Conservation (phyloP, 768 basidiomycete genomes). For the Rhodotorula graminis region DNA sequence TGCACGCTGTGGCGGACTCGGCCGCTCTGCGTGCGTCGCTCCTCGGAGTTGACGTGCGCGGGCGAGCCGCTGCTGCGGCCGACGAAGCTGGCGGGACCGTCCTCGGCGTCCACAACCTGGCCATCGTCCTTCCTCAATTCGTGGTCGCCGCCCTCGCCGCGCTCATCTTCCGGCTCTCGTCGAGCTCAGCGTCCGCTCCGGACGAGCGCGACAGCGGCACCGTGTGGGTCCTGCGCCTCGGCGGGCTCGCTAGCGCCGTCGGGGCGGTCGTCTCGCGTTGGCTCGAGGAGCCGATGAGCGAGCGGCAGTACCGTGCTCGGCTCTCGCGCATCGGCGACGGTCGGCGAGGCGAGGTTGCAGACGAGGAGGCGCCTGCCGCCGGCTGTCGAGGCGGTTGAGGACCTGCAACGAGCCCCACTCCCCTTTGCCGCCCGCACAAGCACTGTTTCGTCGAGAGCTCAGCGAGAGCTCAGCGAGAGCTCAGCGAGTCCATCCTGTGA, state of each 20-base stretch:
- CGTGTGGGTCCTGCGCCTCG: constrained; percentile 51
- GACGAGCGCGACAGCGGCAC: constrained; percentile 41
- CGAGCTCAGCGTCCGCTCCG: not conserved
- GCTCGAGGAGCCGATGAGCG: not conserved
- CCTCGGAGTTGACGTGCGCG: not conserved
- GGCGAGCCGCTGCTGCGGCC: no score
- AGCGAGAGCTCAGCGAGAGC: no score
- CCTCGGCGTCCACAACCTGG: constrained; percentile 3
- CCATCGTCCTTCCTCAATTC: constrained; percentile 2
- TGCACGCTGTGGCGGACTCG: not conserved
- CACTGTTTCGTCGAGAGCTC: no score
- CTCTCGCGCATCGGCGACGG: no score
- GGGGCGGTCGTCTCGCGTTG: constrained; percentile 29
- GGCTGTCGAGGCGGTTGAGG: no score
- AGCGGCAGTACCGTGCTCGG: not conserved
- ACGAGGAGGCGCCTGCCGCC: no score
- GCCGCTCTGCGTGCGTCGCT: not conserved
- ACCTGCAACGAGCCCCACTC: no score
- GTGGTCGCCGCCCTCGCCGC: constrained; percentile 5
- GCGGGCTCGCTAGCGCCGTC: constrained; percentile 48
- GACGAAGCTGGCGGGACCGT: not conserved
- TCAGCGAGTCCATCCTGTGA: no score
- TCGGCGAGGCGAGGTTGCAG: no score
- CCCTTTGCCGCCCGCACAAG: no score
- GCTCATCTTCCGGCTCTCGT: not conserved